Evolutionary conservation across 768 basidiomycete genomes (phyloP), one percentile per base, ranked within the genome.

Genomic region (Russula brevipes): DNA sequence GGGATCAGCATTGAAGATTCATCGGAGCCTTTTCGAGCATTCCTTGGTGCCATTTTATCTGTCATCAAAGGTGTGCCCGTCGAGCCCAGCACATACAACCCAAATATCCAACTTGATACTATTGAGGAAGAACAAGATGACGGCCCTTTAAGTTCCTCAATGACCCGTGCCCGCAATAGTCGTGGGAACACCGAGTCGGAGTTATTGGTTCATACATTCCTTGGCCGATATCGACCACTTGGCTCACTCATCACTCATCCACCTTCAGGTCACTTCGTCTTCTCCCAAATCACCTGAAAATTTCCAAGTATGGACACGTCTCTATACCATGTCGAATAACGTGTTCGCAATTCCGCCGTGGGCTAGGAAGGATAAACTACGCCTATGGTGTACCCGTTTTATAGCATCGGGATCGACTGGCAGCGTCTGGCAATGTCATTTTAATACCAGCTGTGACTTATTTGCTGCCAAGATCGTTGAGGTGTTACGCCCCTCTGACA

Each of bases 91-190:
- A 7, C 33, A 45, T 36, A 19, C 16, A 8, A 57, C 24, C 19
- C 56, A 31, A 9, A 46, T 36, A 56, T 45, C 10, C 7, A n/a
- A n/a, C 42, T 45, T 19, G 49, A 50, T 33, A 16, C 24, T 14
- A 50, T 50, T 16, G 49, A 50, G 24, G 24, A 24, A 24, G 24
- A 24, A 24, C 24, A 24, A 24, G 24, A 24, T 50, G 30, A 50
- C 31, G 49, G 60, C 4, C 70, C 72, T 3, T 66, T 63, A 16
- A 24, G 24, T 63, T 60, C 35, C 69, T 62, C 49, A 44, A 24
- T 24, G 49, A 42, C 14, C 49, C 30, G 49, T 50, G 31, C 4
- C 49, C 30, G 49, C 31, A 31, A 50, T 50, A 50, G 49, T 50
- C 1, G 49, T 50, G 49, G 49, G 49, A 31, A 50, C 49, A 33